A percentile compares a stretch with the other conserved stretches of the same genome.
Conservation (phyloP, 2,329 filamentous ascomycete genomes). For the Aspergillus pseudoterreus region DNA sequence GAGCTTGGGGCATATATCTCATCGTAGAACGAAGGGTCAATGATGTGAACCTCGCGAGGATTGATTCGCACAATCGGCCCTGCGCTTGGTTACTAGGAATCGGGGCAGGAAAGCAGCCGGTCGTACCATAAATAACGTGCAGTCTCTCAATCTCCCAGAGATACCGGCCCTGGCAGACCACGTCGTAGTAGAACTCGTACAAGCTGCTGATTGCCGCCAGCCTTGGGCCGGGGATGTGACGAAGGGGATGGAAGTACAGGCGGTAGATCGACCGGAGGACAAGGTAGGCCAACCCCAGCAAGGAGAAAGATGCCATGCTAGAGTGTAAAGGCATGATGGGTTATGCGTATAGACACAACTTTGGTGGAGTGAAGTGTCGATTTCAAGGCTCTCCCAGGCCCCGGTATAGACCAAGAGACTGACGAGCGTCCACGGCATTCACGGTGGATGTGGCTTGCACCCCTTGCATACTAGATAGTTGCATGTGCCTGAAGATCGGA, state of each 20-base stretch:
- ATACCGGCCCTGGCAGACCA: not conserved
- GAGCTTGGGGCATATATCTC: slow-evolving; percentile 24
- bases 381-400: no score
- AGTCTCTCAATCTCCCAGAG: not conserved
- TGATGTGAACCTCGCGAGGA: slow-evolving; percentile 27
- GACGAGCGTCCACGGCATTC: no score
- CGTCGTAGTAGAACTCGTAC: not conserved
- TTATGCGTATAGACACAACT: no score
- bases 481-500: no score
- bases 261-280: not conserved
- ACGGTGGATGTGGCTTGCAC: no score
- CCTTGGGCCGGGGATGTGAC: not conserved
- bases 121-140: not conserved
- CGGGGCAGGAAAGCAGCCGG: no score
- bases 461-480: no score
- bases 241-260: not conserved
- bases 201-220: not conserved
- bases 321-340: no score
- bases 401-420: no score
- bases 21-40: slow-evolving; percentile 31
- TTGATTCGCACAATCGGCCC: slow-evolving; percentile 36
- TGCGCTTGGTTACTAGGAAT: slow-evolving; percentile 2
- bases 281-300: not conserved
- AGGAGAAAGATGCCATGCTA: no score
- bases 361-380: no score